Evolutionary conservation across 192 early-diverging fungal species (phyloP), one percentile per base, ranked within the genome.

Genomic region (Coemansia sp.): DNA sequence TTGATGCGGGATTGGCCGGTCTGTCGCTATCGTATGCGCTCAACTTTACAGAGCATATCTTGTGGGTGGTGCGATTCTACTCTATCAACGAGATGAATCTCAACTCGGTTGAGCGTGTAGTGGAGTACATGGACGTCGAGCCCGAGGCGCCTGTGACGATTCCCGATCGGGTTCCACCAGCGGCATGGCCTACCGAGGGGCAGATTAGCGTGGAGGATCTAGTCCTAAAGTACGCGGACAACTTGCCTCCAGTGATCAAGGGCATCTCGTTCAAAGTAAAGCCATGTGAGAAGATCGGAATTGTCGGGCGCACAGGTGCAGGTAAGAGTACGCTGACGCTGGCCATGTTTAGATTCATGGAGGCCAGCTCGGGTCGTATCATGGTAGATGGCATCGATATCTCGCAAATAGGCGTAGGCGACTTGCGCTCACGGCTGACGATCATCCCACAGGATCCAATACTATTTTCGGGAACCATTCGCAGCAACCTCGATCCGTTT

Each of bases 361-460:
- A 91, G 55, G 87, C 88, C 15, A 79, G 87, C 0, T 66, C 65
- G 22, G 93, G 93, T 12, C 72, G 68, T 9, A 94, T 96, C 62
- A 44, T 52, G 16, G 84, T 92, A 49, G 90, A 90, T 49, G 90
- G 88, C 39, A 63, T 89, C 5, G 89, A 91, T 69, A 90, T 90
- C 60, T 75, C 85, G 10, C 83, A 81, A 9, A 62, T 80, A n/a
- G 76, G 84, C 4, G 65, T 83, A 3, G 79, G 74, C 40, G 88
- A 88, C 65, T 57, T 90, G 49, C 82, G 89, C n/a, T 79, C 81
- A n/a, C 72, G 87, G 16, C 68, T 97, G 58, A 89, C 91, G 2
- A 91, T 97, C 53, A 93, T 97, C 76, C 93, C 94, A 47, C 94
- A 97, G 85, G 94, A 95, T 46, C 92, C 92, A 15, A 87, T 93